These are phyloP conservation scores for Collariella sp. DNA, from an alignment of 495 filamentous ascomycete genomes.

Conservation along the genomic window DNA sequence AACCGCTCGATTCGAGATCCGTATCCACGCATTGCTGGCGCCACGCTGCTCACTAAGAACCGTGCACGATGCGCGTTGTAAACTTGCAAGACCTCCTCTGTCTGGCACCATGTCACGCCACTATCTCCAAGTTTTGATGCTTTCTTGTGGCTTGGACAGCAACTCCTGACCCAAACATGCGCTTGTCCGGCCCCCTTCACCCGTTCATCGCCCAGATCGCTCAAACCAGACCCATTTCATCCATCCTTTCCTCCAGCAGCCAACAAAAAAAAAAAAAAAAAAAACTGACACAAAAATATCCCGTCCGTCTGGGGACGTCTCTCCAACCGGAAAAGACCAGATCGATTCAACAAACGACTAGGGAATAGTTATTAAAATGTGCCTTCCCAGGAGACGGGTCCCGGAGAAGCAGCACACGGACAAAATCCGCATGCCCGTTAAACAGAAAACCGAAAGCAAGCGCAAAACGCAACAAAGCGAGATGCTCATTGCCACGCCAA, in stretches of 20 bases:
- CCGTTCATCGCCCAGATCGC: not conserved
- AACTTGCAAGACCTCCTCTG: no score
- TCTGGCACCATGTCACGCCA: no score
- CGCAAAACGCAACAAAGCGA: constrained; percentile 13
- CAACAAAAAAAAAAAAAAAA: no score
- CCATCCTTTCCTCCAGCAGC: constrained; percentile 33
- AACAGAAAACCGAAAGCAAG: not conserved
- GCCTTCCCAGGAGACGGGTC: constrained; percentile 4
- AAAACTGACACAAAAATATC: no score
- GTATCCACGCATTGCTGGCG: no score
- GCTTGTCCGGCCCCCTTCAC: not conserved
- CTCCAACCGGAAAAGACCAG: constrained; percentile 12
- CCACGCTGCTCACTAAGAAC: no score
- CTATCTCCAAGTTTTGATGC: no score
- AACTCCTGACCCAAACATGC: no score
- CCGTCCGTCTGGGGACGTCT: no score
- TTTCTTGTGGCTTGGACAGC: no score
- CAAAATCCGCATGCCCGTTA: constrained; percentile 14
- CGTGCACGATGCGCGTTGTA: no score
- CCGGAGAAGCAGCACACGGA: constrained; percentile 12
- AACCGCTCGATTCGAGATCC: no score
- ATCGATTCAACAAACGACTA: constrained; percentile 14
- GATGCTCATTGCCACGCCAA: constrained; percentile 15
- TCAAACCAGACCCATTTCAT: constrained; percentile 2
- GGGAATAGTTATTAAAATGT: constrained; percentile 29